A percentile compares a stretch with the other conserved stretches of the same genome.
phyloP scores from a whole-genome alignment of 495 filamentous ascomycete genomes.

The Penicillium atrosanguineum region DNA sequence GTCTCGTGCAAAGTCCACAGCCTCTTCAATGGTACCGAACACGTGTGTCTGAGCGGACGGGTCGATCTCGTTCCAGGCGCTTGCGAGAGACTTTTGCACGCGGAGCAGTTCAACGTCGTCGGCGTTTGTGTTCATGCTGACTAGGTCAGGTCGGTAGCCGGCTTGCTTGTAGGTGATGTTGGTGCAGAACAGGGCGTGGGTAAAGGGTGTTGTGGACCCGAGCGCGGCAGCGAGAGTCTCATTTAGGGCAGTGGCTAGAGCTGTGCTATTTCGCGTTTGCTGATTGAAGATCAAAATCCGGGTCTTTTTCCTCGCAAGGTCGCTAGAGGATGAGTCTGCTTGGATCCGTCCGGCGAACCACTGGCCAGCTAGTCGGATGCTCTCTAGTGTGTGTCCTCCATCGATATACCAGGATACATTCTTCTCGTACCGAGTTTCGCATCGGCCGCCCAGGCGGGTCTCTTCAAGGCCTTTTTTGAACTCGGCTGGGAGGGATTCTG shows the following conservation, averaged over 20 bases:
- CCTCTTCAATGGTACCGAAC: constrained; percentile 79
- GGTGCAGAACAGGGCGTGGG: constrained; percentile 83
- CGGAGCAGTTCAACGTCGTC: constrained; percentile 64
- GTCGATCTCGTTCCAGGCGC: constrained; percentile 69
- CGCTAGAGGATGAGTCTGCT: constrained; percentile 45
- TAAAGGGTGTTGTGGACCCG: constrained; percentile 57
- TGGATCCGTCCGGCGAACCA: constrained; percentile 71
- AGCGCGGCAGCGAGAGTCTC: constrained; percentile 59
- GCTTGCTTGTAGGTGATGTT: constrained; percentile 73
- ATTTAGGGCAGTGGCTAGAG: constrained; percentile 65
- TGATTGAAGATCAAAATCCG: constrained; percentile 95
- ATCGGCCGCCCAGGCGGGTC: constrained; percentile 76
- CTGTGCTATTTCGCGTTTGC: constrained; percentile 72
- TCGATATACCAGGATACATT: constrained; percentile 85
- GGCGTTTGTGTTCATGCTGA: constrained; percentile 70
- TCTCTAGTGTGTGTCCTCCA: constrained; percentile 88
- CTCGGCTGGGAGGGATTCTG: constrained; percentile 54
- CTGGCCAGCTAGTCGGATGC: constrained; percentile 69
- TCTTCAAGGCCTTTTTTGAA: constrained; percentile 74
- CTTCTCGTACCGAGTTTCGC: constrained; percentile 68
- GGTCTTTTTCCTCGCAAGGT: constrained; percentile 34
- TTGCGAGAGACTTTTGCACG: constrained; percentile 71
- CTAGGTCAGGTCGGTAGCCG: constrained; percentile 73
- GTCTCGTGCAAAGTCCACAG: constrained; percentile 63
- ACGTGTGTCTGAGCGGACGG: constrained; percentile 59